Percentiles rank a stretch among this genome's conserved stretches.
These are phyloP conservation scores for Cladosporium oxysporum DNA, from an alignment of 2,329 filamentous ascomycete species.

Conservation along the genomic window DNA sequence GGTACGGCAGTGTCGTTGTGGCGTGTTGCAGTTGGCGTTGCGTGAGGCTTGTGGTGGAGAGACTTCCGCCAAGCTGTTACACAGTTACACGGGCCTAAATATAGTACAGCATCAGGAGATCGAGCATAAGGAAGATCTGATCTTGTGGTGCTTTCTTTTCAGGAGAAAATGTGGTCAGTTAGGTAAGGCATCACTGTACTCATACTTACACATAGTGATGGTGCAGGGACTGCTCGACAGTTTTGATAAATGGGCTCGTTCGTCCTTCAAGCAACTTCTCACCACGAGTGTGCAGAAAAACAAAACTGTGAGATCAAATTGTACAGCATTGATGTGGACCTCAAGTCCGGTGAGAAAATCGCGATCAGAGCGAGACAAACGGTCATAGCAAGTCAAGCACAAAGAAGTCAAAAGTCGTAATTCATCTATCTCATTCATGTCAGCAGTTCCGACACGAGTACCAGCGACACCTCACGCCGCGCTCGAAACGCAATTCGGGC, in stretches of 20 bases:
- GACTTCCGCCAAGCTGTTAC: neutral
- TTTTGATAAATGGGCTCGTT: neutral
- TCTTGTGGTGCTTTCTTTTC: neutral
- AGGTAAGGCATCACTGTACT: neutral
- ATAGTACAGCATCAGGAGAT: neutral
- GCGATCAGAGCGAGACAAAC: neutral
- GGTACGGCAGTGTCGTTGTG: neutral
- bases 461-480: conserved; percentile 1
- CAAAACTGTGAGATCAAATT: neutral
- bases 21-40: conserved; percentile 1
- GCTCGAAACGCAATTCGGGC: neutral
- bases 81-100: neutral
- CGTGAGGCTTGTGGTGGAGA: neutral
- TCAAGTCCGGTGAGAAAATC: neutral
- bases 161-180: neutral
- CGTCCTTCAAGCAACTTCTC: neutral
- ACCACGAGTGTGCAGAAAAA: neutral
- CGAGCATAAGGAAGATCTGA: neutral
- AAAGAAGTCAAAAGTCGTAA: neutral
- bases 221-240: neutral
- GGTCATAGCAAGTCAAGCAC: neutral
- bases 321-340: neutral
- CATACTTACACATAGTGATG: neutral
- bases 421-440: conserved; percentile 6
- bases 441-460: neutral